These are phyloP conservation scores for Corinectria fuckeliana DNA, from an alignment of 2,329 filamentous ascomycete species.

Conservation along the genomic window DNA sequence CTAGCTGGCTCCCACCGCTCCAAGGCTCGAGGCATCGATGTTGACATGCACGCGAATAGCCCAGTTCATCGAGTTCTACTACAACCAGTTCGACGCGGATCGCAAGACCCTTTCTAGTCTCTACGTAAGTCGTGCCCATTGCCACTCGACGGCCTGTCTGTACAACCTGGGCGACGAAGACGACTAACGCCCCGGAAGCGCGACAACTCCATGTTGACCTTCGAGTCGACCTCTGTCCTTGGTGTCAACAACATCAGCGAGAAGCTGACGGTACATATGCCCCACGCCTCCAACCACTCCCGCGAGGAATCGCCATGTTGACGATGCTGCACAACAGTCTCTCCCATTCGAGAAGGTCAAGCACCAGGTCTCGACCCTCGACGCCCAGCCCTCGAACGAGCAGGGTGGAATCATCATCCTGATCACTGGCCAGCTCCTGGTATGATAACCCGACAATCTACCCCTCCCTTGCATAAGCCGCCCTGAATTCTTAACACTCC, in stretches of 20 bases:
- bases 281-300: neutral
- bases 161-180: neutral
- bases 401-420: constrained; percentile 80
- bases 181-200: constrained; percentile 59
- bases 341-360: constrained; percentile 83
- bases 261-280: constrained; percentile 75
- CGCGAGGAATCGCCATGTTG: constrained; percentile 2
- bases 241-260: constrained; percentile 73
- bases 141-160: neutral
- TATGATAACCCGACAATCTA: constrained; percentile 52
- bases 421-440: constrained; percentile 85
- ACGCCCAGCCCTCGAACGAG: constrained; percentile 77
- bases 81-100: constrained; percentile 81
- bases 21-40: neutral
- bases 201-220: constrained; percentile 89
- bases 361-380: constrained; percentile 78
- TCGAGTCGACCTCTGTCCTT: constrained; percentile 73
- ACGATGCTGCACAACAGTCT: constrained; percentile 53
- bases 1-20: neutral
- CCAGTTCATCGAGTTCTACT: constrained; percentile 91
- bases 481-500: constrained; percentile 6
- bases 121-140: constrained; percentile 72
- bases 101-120: constrained; percentile 70
- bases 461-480: constrained; percentile 14
- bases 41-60: constrained; percentile 56